Conservation (phyloP, 352 stramenopile species). For the Phytophthora vignae region DNA sequence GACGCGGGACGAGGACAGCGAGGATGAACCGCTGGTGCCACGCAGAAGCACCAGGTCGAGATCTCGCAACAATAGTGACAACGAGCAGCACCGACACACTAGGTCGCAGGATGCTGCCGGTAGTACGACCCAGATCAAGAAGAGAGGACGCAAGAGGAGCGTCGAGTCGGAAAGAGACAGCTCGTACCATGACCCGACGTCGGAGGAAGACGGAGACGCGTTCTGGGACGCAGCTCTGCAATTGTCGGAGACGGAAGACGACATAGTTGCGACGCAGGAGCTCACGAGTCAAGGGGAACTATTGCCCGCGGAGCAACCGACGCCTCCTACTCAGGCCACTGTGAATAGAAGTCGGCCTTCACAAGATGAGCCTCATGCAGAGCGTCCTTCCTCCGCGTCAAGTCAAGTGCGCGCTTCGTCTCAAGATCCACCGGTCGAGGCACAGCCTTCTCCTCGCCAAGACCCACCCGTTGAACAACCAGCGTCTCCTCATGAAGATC, state of each 20-base stretch:
- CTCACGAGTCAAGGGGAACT: conserved; percentile 26
- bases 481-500: not conserved
- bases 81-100: not conserved
- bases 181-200: conserved; percentile 24
- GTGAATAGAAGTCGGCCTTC: conserved; percentile 5
- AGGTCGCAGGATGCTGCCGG: not conserved
- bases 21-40: conserved; percentile 2
- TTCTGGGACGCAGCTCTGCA: conserved; percentile 5
- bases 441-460: conserved; percentile 6
- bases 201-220: conserved; percentile 23
- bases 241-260: not conserved
- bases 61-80: not conserved
- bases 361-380: not conserved
- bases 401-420: not conserved
- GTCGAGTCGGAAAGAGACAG: conserved; percentile 14
- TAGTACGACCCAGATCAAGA: not conserved
- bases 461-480: not conserved
- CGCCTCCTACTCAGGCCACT: not conserved
- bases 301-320: not conserved
- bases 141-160: conserved; percentile 5
- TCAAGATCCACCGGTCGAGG: conserved; percentile 5
- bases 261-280: conserved; percentile 9
- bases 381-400: not conserved
- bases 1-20: not conserved
- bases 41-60: not conserved